Conservation (phyloP, 2,329 filamentous ascomycete genomes). For the Albophoma yamanashiensis region DNA sequence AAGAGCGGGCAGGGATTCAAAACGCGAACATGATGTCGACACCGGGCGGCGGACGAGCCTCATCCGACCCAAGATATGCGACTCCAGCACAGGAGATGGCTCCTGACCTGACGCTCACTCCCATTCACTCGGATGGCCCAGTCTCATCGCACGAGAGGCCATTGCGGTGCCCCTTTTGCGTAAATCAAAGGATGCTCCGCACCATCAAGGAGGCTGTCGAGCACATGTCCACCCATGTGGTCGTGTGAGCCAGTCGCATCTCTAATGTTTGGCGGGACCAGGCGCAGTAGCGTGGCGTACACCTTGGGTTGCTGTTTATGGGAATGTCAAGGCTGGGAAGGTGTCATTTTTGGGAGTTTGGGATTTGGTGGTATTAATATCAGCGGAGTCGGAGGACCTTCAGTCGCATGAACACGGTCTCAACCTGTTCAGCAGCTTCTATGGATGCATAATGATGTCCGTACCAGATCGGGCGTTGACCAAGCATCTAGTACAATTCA, state of each 20-base stretch:
- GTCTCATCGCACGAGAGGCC: slow-evolving; percentile 36
- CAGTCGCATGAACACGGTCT: background rate
- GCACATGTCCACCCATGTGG: slow-evolving; percentile 51
- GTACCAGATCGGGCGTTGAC: background rate
- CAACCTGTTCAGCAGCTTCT: background rate
- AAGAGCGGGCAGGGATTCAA: slow-evolving; percentile 26
- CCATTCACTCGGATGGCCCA: slow-evolving; percentile 39
- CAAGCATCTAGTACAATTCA: background rate
- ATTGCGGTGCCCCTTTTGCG: slow-evolving; percentile 48
- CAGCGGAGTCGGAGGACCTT: background rate
- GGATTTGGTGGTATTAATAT: background rate
- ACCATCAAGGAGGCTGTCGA: slow-evolving; percentile 52
- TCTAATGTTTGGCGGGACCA: background rate
- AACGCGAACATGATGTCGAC: slow-evolving; percentile 20
- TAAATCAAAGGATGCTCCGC: slow-evolving; percentile 50
- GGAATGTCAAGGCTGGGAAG: background rate
- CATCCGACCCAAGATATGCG: slow-evolving; percentile 21
- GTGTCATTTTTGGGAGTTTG: background rate
- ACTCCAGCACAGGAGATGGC: slow-evolving; percentile 23
- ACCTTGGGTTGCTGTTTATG: background rate
- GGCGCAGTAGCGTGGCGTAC: background rate
- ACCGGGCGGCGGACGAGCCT: slow-evolving; percentile 14
- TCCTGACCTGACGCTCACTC: slow-evolving; percentile 40
- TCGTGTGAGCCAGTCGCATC: slow-evolving; percentile 27
- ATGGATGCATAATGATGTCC: background rate